Conservation (phyloP, 371 early-diverging fungal genomes). For the Mortierella sp. region DNA sequence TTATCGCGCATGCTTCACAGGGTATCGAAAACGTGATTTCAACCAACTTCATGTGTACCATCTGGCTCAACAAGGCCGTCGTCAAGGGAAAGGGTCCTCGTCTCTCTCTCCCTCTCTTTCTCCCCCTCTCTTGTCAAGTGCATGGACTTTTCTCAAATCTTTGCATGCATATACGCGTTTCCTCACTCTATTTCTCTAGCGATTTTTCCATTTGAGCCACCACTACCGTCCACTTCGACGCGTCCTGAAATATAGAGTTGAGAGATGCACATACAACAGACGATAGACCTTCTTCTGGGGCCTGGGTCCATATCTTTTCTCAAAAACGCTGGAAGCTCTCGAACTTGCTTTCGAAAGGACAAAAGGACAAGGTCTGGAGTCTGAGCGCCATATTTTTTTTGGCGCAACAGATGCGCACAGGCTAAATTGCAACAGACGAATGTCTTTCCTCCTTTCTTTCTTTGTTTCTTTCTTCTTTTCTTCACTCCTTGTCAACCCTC, state of each 20-base stretch:
- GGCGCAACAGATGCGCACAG: background rate
- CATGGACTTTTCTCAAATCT: background rate
- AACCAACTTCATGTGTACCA: conserved; percentile 83
- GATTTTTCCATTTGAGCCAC: too few relatives aligned
- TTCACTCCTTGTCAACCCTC: background rate
- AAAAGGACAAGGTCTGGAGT: conserved; percentile 1
- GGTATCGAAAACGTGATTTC: conserved; percentile 70
- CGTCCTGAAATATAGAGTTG: too few relatives aligned
- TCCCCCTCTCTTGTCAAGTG: background rate
- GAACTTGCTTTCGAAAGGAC: background rate
- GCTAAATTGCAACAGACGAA: background rate
- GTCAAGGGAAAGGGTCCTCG: conserved; percentile 47
- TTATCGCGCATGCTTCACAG: conserved; percentile 62
- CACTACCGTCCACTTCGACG: too few relatives aligned
- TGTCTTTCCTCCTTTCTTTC: background rate
- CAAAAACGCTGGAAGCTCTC: background rate
- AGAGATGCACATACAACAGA: background rate
- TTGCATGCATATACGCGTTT: background rate
- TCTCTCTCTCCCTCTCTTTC: background rate
- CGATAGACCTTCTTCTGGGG: background rate
- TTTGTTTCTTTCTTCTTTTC: background rate
- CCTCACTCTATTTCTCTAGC: background rate
- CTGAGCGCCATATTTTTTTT: background rate
- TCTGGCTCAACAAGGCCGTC: conserved; percentile 71
- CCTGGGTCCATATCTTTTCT: background rate